Percentiles rank a stretch among this genome's conserved stretches.
These are phyloP conservation scores for Leccinum disarticulatum DNA, from an alignment of 768 basidiomycete species.

Conservation along the genomic window DNA sequence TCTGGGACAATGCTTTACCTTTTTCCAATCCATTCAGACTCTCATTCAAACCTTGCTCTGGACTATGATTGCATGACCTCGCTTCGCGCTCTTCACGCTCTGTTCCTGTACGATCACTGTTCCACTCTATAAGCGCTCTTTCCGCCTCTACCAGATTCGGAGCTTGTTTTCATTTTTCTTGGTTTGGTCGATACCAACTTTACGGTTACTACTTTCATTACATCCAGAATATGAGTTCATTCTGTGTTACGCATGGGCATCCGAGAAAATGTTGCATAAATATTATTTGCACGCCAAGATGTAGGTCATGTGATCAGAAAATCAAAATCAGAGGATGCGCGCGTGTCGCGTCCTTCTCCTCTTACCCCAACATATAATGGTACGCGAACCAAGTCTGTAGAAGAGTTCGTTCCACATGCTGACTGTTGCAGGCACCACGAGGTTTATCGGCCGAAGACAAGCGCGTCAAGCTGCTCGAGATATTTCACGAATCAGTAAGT, in stretches of 20 bases:
- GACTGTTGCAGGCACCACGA: slow-evolving; percentile 59
- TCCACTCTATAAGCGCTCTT: slow-evolving; percentile 13
- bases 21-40: slow-evolving; percentile 9
- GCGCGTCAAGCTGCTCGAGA: slow-evolving; percentile 82
- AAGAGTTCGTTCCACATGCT: background rate
- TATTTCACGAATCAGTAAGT: slow-evolving; percentile 86
- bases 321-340: background rate
- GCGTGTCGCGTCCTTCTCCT: background rate
- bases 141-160: slow-evolving; percentile 9
- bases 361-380: slow-evolving; percentile 16
- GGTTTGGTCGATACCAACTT: slow-evolving; percentile 20
- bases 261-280: background rate
- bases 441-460: slow-evolving; percentile 92
- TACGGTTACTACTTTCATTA: slow-evolving; percentile 16
- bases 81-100: slow-evolving; percentile 8
- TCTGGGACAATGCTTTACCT: slow-evolving; percentile 26
- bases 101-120: slow-evolving; percentile 15
- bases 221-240: slow-evolving; percentile 29
- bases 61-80: slow-evolving; percentile 29
- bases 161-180: slow-evolving; percentile 19
- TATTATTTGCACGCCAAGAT: background rate
- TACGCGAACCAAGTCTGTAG: slow-evolving; percentile 6
- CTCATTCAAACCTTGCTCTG: slow-evolving; percentile 24
- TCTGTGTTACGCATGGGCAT: slow-evolving; percentile 6
- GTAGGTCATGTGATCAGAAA: slow-evolving; percentile 29